Percentiles rank a stretch among this genome's conserved stretches.
Conservation (phyloP, 257 asterid species). For the Penstemon barbatus region DNA sequence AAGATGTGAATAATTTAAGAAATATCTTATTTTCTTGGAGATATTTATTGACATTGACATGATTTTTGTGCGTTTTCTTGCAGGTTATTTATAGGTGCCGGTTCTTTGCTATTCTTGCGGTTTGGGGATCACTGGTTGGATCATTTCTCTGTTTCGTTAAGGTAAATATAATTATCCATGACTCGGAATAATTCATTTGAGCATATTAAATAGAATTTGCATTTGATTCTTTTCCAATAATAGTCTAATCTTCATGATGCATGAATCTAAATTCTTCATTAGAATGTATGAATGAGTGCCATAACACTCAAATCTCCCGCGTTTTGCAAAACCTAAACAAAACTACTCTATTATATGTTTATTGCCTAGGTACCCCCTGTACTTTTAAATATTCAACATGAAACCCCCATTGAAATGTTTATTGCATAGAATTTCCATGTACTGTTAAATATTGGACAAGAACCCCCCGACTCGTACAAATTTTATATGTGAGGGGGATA, state of each 20-base stretch:
- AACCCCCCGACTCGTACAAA: too few relatives aligned
- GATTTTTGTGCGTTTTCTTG: slow-evolving; percentile 23
- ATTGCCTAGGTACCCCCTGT: too few relatives aligned
- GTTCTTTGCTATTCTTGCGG: slow-evolving; percentile 90
- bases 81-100: slow-evolving; percentile 80
- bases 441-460: too few relatives aligned
- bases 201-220: not conserved
- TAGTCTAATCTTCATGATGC: not conserved
- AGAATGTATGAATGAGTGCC: too few relatives aligned
- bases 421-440: too few relatives aligned
- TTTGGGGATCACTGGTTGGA: slow-evolving; percentile 80
- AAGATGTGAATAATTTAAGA: not conserved
- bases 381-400: too few relatives aligned
- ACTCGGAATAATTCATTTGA: not conserved
- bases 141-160: slow-evolving; percentile 84
- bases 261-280: not conserved
- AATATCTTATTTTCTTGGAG: not conserved
- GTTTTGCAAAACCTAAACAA: too few relatives aligned
- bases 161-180: slow-evolving; percentile 34
- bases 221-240: not conserved
- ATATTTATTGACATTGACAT: not conserved
- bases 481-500: too few relatives aligned
- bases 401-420: too few relatives aligned
- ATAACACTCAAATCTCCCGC: too few relatives aligned
- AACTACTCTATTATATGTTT: too few relatives aligned